Evolutionary conservation across 495 filamentous ascomycete species (phyloP).

Genomic region (Glonium stellatum): DNA sequence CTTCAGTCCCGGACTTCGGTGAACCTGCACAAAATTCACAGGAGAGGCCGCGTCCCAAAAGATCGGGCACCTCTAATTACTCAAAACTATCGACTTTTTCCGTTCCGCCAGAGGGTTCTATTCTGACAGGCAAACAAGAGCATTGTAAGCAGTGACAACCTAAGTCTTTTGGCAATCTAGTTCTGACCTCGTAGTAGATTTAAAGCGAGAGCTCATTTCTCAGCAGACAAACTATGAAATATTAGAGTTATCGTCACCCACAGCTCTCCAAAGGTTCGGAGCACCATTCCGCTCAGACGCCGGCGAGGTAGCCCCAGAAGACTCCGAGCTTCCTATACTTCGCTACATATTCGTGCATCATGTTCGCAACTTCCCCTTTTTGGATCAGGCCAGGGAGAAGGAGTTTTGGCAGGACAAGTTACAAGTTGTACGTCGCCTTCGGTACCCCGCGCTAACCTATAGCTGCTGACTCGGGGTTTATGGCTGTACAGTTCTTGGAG

Average conservation of each 20-base stretch:
- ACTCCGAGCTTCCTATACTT: slow-evolving; percentile 88
- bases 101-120: slow-evolving; percentile 43
- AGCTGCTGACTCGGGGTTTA: neutral
- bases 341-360: slow-evolving; percentile 98
- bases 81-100: slow-evolving; percentile 30
- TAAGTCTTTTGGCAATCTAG: neutral
- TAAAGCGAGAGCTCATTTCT: slow-evolving; percentile 90
- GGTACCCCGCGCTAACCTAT: neutral
- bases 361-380: slow-evolving; percentile 94
- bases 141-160: slow-evolving; percentile 57
- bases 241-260: slow-evolving; percentile 83
- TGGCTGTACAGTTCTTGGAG: slow-evolving; percentile 68
- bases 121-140: slow-evolving; percentile 93
- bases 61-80: slow-evolving; percentile 22
- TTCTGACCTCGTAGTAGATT: slow-evolving; percentile 54
- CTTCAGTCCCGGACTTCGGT: slow-evolving; percentile 14
- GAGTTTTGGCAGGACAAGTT: slow-evolving; percentile 99
- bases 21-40: neutral
- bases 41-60: slow-evolving; percentile 12
- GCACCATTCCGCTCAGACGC: slow-evolving; percentile 88
- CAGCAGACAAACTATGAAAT: slow-evolving; percentile 87
- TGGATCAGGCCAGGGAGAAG: slow-evolving; percentile 92
- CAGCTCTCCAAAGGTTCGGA: slow-evolving; percentile 88
- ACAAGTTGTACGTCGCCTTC: slow-evolving; percentile 65
- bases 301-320: slow-evolving; percentile 86